These are phyloP conservation scores for Talaromyces islandicus DNA, from an alignment of 2,329 filamentous ascomycete genomes.

Conservation along the genomic window DNA sequence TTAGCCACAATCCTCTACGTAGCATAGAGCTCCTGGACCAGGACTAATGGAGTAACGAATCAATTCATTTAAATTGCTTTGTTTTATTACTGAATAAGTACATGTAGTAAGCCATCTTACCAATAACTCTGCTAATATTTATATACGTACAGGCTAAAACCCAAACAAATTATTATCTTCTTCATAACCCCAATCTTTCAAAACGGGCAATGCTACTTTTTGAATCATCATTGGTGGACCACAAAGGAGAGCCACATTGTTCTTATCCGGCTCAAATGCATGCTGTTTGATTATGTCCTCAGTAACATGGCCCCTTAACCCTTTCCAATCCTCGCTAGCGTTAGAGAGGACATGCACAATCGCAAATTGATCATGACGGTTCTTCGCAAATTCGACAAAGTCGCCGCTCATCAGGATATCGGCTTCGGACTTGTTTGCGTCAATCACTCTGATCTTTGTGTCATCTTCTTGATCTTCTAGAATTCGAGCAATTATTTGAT, in stretches of 20 bases:
- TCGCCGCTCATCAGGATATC: conserved; percentile 44
- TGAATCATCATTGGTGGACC: conserved; percentile 48
- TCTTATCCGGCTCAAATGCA: conserved; percentile 38
- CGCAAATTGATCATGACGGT: conserved; percentile 34
- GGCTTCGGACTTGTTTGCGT: conserved; percentile 44
- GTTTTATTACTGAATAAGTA: neutral
- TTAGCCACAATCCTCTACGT: neutral
- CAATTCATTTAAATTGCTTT: no score
- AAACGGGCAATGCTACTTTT: conserved; percentile 45
- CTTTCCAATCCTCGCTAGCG: conserved; percentile 41
- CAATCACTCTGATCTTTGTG: conserved; percentile 38
- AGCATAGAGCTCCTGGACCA: neutral
- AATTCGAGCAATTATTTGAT: conserved; percentile 44
- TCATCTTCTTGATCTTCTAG: conserved; percentile 26
- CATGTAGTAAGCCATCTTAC: no score
- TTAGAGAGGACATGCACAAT: conserved; percentile 45
- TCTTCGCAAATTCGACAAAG: conserved; percentile 35
- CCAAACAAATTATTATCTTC: conserved; percentile 44
- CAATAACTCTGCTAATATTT: no score
- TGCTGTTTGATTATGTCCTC: conserved; percentile 34
- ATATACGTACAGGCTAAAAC: conserved; percentile 45
- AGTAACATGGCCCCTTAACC: conserved; percentile 41
- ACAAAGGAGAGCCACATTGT: conserved; percentile 43
- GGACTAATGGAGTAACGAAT: no score
- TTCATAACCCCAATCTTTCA: conserved; percentile 42